Base-by-base conservation (phyloP, 345 rosid species). In the Anastatica hierochuntica region DNA sequence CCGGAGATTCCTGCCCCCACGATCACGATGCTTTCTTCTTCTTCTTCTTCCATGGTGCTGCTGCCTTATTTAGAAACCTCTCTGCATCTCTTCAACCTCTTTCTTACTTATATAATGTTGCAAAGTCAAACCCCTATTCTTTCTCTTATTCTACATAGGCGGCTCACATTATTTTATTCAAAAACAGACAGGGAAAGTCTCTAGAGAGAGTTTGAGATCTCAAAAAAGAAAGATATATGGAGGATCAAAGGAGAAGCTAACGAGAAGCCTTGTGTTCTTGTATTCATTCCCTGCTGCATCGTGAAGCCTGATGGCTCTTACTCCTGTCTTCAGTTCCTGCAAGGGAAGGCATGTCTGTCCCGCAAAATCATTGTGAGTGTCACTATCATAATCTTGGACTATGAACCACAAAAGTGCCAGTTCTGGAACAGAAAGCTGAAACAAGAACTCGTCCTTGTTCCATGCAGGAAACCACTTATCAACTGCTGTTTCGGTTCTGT, bases 321-420 rank as follows among this genome's bases (percentile, higher is more conserved):
- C 56, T 40, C 96, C 96, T 0, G 67, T 15, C 63, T 63, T 68
- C 19, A 86, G 3, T 58, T 90, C 97, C 3, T 69, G 40, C 12
- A 86, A 70, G 13, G 94, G 96, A 58, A 90, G 68, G 53, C 90
- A 82, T 34, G 90, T 77, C 70, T 90, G 92, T 29, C 97, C 97
- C 1, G 82, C 92, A 39, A 90, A 90, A 38, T 86, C 90, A 38
- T 86, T 85, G 49, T 76, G 79, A 12, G 80, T 88, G 5, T 86
- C 80, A 67, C 65, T 71, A 61, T 90, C 89, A 35, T 75, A 73
- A 17, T 86, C 96, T 11, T 71, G 73, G 14, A 84, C 90, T 65
- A 64, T 90, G 3, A 86, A 63, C 62, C 90, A 72, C 33, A 90
- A 74, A 70, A 90, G 46, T 33, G 94, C 97, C 60, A 82, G 37